Conservation (phyloP, 2,329 filamentous ascomycete species). For the Penicillium sp. region DNA sequence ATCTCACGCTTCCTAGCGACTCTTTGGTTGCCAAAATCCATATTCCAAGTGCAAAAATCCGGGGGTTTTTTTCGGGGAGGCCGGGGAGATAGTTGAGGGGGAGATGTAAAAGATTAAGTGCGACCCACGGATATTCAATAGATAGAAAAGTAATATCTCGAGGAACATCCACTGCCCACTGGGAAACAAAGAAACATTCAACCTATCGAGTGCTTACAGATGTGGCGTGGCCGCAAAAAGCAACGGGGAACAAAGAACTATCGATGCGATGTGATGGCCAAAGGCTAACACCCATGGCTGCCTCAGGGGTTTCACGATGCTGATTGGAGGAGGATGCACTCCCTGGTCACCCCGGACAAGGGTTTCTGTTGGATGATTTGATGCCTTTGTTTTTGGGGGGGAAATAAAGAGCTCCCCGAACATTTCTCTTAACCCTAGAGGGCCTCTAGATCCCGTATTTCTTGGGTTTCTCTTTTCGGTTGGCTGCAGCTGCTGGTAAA, state of each 20-base stretch:
- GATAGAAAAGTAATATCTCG: constrained; percentile 8
- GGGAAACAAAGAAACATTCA: constrained; percentile 16
- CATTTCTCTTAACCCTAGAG: neutral
- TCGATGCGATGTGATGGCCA: constrained; percentile 6
- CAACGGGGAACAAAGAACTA: constrained; percentile 17
- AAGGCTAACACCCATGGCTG: constrained; percentile 6
- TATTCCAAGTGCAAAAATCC: constrained; percentile 2
- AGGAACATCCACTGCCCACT: neutral
- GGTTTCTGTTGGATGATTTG: neutral
- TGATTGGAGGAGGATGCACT: constrained; percentile 9
- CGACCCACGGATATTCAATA: constrained; percentile 12
- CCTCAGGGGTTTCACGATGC: constrained; percentile 8
- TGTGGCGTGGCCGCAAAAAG: constrained; percentile 16
- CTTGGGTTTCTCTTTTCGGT: neutral
- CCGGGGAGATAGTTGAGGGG: constrained; percentile 4
- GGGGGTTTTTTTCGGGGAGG: constrained; percentile 17
- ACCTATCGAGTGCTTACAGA: constrained; percentile 5
- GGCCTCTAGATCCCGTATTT: neutral
- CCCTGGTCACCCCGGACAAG: constrained; percentile 5
- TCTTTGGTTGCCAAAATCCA: constrained; percentile 17
- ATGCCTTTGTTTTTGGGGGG: neutral
- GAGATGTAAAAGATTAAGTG: constrained; percentile 7
- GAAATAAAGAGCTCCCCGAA: neutral
- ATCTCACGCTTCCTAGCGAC: constrained; percentile 21
- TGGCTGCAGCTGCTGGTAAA: neutral